These are phyloP conservation scores for Adenanthera pavonina DNA, from an alignment of 306 rosid species.

Conservation along the genomic window DNA sequence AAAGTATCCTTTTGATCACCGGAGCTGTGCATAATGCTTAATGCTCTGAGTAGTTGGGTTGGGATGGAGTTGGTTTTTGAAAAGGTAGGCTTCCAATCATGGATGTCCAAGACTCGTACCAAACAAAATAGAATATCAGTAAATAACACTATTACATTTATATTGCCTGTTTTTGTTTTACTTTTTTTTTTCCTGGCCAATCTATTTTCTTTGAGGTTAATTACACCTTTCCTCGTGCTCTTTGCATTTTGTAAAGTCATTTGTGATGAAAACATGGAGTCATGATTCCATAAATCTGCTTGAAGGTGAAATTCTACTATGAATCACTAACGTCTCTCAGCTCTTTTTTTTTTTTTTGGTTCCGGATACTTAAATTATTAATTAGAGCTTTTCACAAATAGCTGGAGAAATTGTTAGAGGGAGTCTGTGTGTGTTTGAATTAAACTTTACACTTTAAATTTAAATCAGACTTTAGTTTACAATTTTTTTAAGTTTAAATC, in stretches of 20 bases:
- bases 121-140: constrained; percentile 24
- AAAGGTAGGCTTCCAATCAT: background rate
- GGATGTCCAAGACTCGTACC: constrained; percentile 8
- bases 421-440: background rate
- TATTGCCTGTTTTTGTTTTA: background rate
- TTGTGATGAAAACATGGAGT: background rate
- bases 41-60: constrained; percentile 19
- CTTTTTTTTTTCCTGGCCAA: background rate
- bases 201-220: background rate
- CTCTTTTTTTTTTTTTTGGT: background rate
- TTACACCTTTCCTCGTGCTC: background rate
- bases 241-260: background rate
- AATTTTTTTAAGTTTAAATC: no score
- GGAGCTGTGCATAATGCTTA: constrained; percentile 14
- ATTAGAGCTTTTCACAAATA: background rate
- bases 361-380: background rate
- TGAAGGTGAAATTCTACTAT: background rate
- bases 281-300: background rate
- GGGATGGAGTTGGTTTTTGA: background rate
- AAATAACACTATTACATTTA: constrained; percentile 5
- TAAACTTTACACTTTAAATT: no score
- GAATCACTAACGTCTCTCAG: background rate
- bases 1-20: background rate
- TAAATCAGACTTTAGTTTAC: no score
- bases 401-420: background rate